phyloP scores from a whole-genome alignment of 208 protist genomes.

The Leishmania arabica region DNA sequence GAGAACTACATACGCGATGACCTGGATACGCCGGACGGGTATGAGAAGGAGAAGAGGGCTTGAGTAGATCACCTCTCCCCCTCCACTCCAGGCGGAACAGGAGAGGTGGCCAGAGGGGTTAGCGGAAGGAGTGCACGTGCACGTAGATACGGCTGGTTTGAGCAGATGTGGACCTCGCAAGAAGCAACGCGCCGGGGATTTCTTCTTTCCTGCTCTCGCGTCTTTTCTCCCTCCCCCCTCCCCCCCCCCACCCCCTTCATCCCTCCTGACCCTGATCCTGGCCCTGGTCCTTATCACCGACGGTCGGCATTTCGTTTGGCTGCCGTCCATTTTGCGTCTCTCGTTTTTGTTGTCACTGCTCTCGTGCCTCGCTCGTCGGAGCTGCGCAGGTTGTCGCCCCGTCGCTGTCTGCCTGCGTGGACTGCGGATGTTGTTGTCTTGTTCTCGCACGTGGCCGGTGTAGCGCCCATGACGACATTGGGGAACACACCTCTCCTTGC shows the following conservation, averaged over 20 bases:
- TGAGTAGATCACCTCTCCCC: background rate
- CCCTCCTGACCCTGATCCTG: background rate
- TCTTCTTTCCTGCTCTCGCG: background rate
- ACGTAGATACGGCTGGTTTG: background rate
- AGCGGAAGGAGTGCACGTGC: background rate
- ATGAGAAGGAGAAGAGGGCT: constrained; percentile 31
- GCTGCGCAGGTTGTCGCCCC: background rate
- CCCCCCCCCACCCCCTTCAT: too few species aligned
- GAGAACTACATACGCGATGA: constrained; percentile 78
- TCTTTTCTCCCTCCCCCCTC: background rate
- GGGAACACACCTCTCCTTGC: background rate
- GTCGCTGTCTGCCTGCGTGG: background rate
- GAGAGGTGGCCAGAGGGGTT: background rate
- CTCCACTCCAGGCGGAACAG: background rate
- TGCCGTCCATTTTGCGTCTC: background rate
- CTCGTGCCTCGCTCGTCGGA: background rate
- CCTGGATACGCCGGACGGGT: constrained; percentile 70
- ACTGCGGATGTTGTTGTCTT: background rate
- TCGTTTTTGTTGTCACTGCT: background rate
- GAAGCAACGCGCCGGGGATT: too few species aligned
- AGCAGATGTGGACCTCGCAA: background rate
- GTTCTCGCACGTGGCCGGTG: background rate
- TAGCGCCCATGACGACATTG: background rate
- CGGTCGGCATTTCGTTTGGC: background rate
- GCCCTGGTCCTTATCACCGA: background rate